Evolutionary conservation across 345 rosid genomes (phyloP).

Genomic region (Aurinia saxatilis): DNA sequence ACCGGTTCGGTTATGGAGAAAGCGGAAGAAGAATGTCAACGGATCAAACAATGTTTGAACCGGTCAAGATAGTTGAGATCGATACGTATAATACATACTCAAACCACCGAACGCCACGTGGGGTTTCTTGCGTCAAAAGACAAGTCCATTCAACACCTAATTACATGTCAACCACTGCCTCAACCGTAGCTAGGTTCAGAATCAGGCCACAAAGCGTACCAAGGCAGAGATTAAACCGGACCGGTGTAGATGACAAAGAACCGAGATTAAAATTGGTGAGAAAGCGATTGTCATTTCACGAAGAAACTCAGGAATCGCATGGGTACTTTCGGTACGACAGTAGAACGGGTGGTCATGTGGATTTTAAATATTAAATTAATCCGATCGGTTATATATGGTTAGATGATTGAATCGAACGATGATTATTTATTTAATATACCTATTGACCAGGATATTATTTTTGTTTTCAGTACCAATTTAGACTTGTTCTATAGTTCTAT

Average conservation of each 20-base stretch:
- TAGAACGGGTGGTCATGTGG: not conserved
- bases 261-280: not conserved
- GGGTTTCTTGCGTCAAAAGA: not conserved
- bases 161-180: slow-evolving; percentile 81
- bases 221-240: slow-evolving; percentile 37
- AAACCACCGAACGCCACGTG: slow-evolving; percentile 9
- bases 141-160: slow-evolving; percentile 35
- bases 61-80: slow-evolving; percentile 63
- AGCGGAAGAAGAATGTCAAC: slow-evolving; percentile 46
- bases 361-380: not conserved
- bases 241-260: not conserved
- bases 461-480: not conserved
- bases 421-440: not conserved
- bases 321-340: not conserved
- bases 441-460: not conserved
- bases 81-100: slow-evolving; percentile 36
- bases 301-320: not conserved
- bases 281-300: slow-evolving; percentile 20
- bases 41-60: slow-evolving; percentile 44
- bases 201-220: slow-evolving; percentile 74
- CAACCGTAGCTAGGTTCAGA: slow-evolving; percentile 47
- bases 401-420: not conserved
- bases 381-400: not conserved
- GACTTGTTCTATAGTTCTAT: slow-evolving; percentile 15
- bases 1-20: slow-evolving; percentile 29